Percentiles rank a stretch among this genome's conserved stretches.
Evolutionary conservation across 495 filamentous ascomycete species (phyloP).

Genomic region (Aspergillus haitiensis): DNA sequence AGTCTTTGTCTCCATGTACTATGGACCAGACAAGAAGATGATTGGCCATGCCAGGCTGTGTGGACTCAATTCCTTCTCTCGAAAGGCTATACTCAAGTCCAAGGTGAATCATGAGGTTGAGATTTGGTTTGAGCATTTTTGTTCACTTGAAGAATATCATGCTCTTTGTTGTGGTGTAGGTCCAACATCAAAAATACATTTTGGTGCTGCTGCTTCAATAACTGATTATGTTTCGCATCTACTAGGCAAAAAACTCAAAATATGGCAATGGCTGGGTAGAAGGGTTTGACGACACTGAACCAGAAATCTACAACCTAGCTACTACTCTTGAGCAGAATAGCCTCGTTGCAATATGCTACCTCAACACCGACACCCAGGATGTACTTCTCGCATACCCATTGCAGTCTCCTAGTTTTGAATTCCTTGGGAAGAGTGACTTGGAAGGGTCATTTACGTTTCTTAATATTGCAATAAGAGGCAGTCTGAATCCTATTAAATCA

Average conservation of each 20-base stretch:
- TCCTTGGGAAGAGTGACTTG: conserved; percentile 13
- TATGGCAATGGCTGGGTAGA: conserved; percentile 38
- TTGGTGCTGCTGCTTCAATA: not conserved
- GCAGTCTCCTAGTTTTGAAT: conserved; percentile 26
- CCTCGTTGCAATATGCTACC: conserved; percentile 31
- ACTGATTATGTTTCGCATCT: conserved; percentile 6
- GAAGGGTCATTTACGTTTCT: conserved; percentile 21
- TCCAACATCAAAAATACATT: not conserved
- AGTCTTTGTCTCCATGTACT: conserved; percentile 31
- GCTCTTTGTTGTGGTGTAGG: conserved; percentile 35
- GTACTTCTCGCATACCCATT: conserved; percentile 35
- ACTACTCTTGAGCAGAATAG: conserved; percentile 29
- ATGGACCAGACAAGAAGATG: conserved; percentile 35
- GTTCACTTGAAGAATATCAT: conserved; percentile 37
- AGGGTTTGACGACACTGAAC: conserved; percentile 37
- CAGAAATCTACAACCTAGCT: conserved; percentile 29
- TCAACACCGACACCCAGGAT: conserved; percentile 3
- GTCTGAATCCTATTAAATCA: conserved; percentile 13
- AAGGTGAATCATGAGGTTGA: conserved; percentile 28
- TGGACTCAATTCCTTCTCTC: conserved; percentile 27
- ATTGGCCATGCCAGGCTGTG: conserved; percentile 44
- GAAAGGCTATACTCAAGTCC: conserved; percentile 27
- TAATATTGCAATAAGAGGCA: conserved; percentile 26
- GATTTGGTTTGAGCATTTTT: conserved; percentile 45
- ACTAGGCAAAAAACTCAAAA: conserved; percentile 10